Base-by-base conservation (phyloP, 371 early-diverging fungal species). In the Actinomucor elegans region DNA sequence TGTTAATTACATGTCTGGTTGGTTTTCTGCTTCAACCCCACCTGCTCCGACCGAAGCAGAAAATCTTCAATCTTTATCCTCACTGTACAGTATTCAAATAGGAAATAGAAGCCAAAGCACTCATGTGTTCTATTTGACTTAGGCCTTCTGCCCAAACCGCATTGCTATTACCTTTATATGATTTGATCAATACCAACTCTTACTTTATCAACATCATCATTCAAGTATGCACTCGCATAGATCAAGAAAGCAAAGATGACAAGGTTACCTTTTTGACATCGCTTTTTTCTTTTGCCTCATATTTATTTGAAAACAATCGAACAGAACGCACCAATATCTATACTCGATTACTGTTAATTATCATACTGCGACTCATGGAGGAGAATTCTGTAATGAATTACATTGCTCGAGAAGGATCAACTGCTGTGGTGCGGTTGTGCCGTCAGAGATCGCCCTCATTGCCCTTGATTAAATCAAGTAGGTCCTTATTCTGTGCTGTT, bases 251-350 rank as follows among this genome's bases (percentile, higher is more conserved):
- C 14, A 24, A 32, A 21, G 65, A 63, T 0, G 38, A 49, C 11
- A 38, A 54, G 14, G 23, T 8, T 17, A 57, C 70, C 2, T 57
- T 64, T 18, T 34, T 79, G 1, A 71, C 59, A 0, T 44, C 67
- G 1, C 58, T 77, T 24, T 36, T 83, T 29, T 74, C 80, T 10
- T 75, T 72, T 35, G 45, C 69, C 0, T 80, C 83, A 0, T 83
- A 80, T 27, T 54, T 83, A 11, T 58, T 80, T 23, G 74, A 80
- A 53, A 71, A 79, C 52, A 80, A 77, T 33, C 73, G 76, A 3
- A 69, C 66, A 4, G 69, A 73, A 8, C 67, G 77, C 0, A 60
- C 80, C 3, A 51, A 64, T 11, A 54, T 68, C 1, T 83, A 83
- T 57, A 67, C 77, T 41, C 63, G 73, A 18, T 52, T 83, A 20